Base-by-base conservation (phyloP, 805 yeast species). In the Hanseniaspora pseudoguilliermondii region DNA sequence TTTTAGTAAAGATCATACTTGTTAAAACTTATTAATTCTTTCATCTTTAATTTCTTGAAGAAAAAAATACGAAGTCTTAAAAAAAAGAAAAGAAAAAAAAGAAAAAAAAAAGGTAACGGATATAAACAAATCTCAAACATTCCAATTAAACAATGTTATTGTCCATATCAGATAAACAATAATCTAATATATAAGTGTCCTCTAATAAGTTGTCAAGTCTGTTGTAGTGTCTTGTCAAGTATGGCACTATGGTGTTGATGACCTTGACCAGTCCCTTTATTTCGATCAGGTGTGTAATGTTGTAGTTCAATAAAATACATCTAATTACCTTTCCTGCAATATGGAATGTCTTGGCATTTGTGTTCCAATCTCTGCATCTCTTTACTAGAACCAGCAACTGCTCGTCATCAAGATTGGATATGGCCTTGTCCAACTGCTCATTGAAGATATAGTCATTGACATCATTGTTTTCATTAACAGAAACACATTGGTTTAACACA, bases 281-380 rank as follows among this genome's bases (percentile, higher is more conserved):
- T 61, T 79, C 80, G 60, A 78, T 75, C 49, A 90, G 67, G 56
- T 74, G 74, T 20, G 79, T 80, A 34, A 83, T 72, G 21, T 76
- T 71, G 61, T 80, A 79, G 48, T 73, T 73, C 43, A 71, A 69
- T 58, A 93, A 71, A 36, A 91, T 69, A 25, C 86, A 82, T 60
- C 79, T 75, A 53, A 91, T 74, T 43, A 89, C 70, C 57, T 80
- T 81, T 69, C 91, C 98, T 13, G 96, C 86, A 56, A 87, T 78
- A 52, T 78, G 80, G 64, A 86, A 86, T 39, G 87, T 82, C 64
- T 81, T 80, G 54, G 86, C 84, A 67, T 88, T 91, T 47, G 95
- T 83, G 67, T 93, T 93, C 99, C 99, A 93, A 65, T 88, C 95
- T 62, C 97, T 79, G 21, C 90, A 75, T 63, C 95, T 82, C 64